A percentile compares a stretch with the other conserved stretches of the same genome.
These are phyloP conservation scores for Tetraselmis chui DNA, from an alignment of 139 green algal genomes.

Conservation along the genomic window DNA sequence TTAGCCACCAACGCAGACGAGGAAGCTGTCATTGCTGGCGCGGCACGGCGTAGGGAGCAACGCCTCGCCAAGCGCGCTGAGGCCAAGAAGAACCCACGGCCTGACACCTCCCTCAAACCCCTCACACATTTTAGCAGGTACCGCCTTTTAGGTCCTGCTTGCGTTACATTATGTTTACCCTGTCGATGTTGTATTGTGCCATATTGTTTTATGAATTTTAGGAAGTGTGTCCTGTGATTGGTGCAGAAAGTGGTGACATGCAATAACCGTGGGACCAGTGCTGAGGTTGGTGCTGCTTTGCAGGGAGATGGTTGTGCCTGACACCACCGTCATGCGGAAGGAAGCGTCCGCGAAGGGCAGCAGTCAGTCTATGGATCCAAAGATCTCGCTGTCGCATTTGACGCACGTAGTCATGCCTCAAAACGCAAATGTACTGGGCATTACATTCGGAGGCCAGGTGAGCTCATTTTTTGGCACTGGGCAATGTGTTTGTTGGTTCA, in stretches of 20 bases:
- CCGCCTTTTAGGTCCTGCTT: no score
- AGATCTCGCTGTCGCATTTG: conserved; percentile 56
- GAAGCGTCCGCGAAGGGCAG: not conserved
- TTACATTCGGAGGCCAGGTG: conserved; percentile 77
- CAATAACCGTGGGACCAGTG: no score
- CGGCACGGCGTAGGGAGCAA: not conserved
- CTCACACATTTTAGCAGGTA: not conserved
- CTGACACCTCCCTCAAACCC: not conserved
- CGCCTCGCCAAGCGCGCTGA: not conserved
- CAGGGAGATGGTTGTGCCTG: not conserved
- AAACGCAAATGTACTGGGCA: conserved; percentile 70
- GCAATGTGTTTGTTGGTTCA: no score
- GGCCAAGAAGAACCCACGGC: not conserved
- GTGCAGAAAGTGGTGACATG: no score
- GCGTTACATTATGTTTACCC: no score
- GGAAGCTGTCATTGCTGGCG: not conserved
- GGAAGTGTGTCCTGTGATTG: no score
- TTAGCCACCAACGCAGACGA: not conserved
- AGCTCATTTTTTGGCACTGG: no score
- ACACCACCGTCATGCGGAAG: not conserved
- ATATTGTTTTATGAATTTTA: no score
- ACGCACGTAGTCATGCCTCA: conserved; percentile 77
- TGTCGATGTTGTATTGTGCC: no score
- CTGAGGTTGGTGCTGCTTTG: no score
- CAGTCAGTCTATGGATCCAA: conserved; percentile 13